These are phyloP conservation scores for Boletus sp. DNA, from an alignment of 768 basidiomycete genomes.

Conservation along the genomic window DNA sequence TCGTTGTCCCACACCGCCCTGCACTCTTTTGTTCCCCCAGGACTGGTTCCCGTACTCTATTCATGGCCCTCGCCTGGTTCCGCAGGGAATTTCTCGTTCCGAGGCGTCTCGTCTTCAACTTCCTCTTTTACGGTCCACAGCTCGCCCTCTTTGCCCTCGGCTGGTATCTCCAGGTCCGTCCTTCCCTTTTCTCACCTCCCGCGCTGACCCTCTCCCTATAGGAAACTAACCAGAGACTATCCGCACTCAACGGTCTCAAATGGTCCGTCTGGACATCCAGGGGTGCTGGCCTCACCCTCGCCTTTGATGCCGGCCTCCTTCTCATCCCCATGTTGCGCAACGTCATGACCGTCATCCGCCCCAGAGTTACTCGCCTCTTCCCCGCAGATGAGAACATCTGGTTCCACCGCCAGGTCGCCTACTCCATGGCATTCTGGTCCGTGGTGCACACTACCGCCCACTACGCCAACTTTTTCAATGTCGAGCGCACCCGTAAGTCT, in stretches of 20 bases:
- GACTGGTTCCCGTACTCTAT: background rate
- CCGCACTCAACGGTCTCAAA: conserved; percentile 73
- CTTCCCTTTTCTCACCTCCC: background rate
- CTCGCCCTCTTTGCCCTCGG: conserved; percentile 75
- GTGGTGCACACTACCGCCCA: conserved; percentile 93
- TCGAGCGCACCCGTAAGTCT: conserved; percentile 77
- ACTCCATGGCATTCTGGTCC: conserved; percentile 90
- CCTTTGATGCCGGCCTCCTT: conserved; percentile 83
- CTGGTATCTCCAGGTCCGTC: conserved; percentile 76
- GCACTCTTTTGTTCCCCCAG: background rate
- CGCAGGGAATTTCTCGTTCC: conserved; percentile 63
- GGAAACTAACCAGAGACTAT: conserved; percentile 60
- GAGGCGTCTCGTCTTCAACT: conserved; percentile 67
- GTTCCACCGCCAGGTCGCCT: conserved; percentile 95
- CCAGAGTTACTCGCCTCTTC: conserved; percentile 76
- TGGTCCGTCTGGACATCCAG: conserved; percentile 91
- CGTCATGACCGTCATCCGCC: conserved; percentile 79
- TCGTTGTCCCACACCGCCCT: no score
- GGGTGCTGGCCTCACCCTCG: conserved; percentile 88
- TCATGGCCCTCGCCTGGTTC: conserved; percentile 50
- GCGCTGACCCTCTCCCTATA: conserved; percentile 28
- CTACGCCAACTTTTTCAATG: conserved; percentile 91
- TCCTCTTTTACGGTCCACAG: conserved; percentile 80
- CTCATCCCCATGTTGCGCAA: conserved; percentile 90
- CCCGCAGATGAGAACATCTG: conserved; percentile 95